Percentiles rank a stretch among this genome's conserved stretches.
Conservation (phyloP, 2,329 filamentous ascomycete species). For the Dendrostoma leiphaemia region DNA sequence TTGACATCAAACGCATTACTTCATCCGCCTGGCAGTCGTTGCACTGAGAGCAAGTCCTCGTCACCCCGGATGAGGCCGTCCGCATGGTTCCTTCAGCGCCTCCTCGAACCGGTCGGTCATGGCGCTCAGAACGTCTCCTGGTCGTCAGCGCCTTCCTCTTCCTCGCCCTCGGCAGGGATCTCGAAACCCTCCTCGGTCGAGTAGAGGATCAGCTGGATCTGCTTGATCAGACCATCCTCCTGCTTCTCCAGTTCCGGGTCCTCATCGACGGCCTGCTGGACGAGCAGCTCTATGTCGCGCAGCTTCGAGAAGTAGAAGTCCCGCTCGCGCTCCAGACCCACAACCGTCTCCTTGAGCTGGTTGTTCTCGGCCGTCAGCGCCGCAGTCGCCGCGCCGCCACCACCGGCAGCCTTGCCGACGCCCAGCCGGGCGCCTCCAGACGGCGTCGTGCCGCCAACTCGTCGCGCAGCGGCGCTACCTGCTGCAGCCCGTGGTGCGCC, state of each 20-base stretch:
- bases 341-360: constrained; percentile 92
- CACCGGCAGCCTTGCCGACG: constrained; percentile 40
- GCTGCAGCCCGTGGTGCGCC: constrained; percentile 48
- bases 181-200: constrained; percentile 93
- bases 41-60: neutral
- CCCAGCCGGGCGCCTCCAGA: constrained; percentile 48
- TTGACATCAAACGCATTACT: constrained; percentile 3
- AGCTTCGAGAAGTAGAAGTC: constrained; percentile 99
- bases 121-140: constrained; percentile 71
- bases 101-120: neutral
- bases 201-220: constrained; percentile 95
- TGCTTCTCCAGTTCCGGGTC: constrained; percentile 93
- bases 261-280: constrained; percentile 90
- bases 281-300: constrained; percentile 89
- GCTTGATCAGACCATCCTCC: constrained; percentile 86
- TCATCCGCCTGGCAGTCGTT: neutral
- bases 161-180: constrained; percentile 79
- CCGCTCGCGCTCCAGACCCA: constrained; percentile 88
- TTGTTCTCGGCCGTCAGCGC: constrained; percentile 82
- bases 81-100: neutral
- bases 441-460: constrained; percentile 59
- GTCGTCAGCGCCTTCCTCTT: constrained; percentile 69
- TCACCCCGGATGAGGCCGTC: neutral
- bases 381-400: constrained; percentile 60
- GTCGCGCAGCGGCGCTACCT: constrained; percentile 39